phyloP scores from a whole-genome alignment of 768 basidiomycete genomes.

The Collybia nuda region DNA sequence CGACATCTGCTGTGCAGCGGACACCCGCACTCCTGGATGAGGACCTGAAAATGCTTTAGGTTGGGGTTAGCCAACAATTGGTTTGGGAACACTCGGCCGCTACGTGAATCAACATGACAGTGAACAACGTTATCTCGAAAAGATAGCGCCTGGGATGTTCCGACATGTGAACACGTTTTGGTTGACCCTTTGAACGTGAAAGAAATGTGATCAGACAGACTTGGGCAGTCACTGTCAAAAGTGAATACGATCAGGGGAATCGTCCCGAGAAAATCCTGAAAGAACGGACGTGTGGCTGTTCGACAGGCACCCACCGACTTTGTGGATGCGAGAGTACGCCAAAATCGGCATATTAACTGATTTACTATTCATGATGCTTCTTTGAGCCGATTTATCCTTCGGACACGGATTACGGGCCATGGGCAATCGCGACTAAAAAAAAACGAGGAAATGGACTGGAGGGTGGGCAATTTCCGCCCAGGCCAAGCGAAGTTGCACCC shows the following conservation, averaged over 20 bases:
- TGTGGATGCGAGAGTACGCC: conserved; percentile 3
- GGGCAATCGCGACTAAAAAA: neutral
- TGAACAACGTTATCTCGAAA: too few species aligned
- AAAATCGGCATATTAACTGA: conserved; percentile 2
- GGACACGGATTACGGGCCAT: conserved; percentile 1
- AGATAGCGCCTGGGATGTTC: neutral
- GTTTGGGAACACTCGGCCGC: too few species aligned
- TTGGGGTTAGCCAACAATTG: too few species aligned
- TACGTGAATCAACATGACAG: too few species aligned
- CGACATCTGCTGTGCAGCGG: too few species aligned
- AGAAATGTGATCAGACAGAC: too few species aligned
- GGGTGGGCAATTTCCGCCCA: neutral
- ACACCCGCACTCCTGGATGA: too few species aligned
- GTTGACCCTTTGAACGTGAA: too few species aligned
- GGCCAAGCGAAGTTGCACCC: conserved; percentile 5
- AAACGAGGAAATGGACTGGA: conserved; percentile 4
- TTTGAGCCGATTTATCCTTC: neutral
- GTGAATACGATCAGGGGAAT: conserved; percentile 2
- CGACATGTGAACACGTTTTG: conserved; percentile 2
- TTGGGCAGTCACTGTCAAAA: conserved; percentile 3
- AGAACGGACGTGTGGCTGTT: conserved; percentile 39
- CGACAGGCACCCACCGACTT: conserved; percentile 26
- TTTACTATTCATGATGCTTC: neutral
- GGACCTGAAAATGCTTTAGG: too few species aligned
- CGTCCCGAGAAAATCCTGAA: conserved; percentile 25